Evolutionary conservation across 108 stramenopile genomes (phyloP), one percentile per base, ranked within the genome.

Genomic region (Epithemia pelagica): DNA sequence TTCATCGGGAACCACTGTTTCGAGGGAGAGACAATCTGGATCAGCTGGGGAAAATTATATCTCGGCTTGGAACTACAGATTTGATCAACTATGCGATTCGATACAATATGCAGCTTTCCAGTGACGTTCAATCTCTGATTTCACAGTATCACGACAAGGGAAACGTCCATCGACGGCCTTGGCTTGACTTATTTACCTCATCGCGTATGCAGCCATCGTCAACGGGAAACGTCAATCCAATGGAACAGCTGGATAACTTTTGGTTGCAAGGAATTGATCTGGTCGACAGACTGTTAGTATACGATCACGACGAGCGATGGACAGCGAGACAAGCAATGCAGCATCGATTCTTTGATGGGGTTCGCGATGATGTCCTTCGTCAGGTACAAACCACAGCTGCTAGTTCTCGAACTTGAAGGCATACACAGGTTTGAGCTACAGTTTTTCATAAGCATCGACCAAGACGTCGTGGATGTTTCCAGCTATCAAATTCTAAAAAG

Each of bases 241-340:
- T 10, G 10, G 10, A 46, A 5, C 10, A 46, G 5, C 10, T 15
- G 15, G 37, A 57, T 57, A n/a, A 57, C 56, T 27, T 7, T 8
- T n/a, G 21, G 21, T 5, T n/a, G 56, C 81, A 86, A 52, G 84
- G 80, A 8, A 66, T 90, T 25, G 92, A 94, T 69, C 66, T 94
- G 28, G 62, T 94, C 37, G 84, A 87, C 64, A 81, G 82, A 60
- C 62, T 90, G 52, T 64, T 94, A 53, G 86, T 90, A 30, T 94
- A 94, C 54, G 92, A 94, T 65, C 87, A 90, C 56, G 77, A 83
- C 55, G 68, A 75, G 46, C 73, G 92, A 53, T 82, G 80, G 77
- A 94, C 92, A 22, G 92, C 92, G 26, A 65, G 81, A 60, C 84
- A 94, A 61, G 92, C 92, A 53, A 85, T 94, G 86, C 53, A 69